phyloP scores from a whole-genome alignment of 2,329 filamentous ascomycete species.

The Fonsecaea monophora region DNA sequence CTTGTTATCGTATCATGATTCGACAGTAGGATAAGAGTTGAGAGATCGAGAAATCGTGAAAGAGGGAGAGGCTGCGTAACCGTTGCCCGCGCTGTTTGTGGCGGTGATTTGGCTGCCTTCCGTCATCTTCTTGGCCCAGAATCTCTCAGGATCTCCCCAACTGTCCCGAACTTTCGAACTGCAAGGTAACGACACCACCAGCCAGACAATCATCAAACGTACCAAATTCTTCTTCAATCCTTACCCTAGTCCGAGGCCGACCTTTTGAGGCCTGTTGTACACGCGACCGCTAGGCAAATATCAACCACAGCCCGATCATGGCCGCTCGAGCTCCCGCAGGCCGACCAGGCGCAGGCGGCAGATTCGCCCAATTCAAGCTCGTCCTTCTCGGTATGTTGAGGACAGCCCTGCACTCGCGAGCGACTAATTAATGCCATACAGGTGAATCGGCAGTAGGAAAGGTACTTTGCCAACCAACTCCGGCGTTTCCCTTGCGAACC shows the following conservation, averaged over 20 bases:
- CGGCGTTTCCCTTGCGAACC: conserved; percentile 7
- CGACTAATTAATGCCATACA: conserved; percentile 57
- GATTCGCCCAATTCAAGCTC: conserved; percentile 99
- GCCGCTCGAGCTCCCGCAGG: conserved; percentile 79
- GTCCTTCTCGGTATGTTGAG: conserved; percentile 82
- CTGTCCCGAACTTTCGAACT: not conserved
- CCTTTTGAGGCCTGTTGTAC: not conserved
- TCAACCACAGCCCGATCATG: conserved; percentile 63
- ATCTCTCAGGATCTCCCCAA: not conserved
- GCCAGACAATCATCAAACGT: conserved; percentile 2
- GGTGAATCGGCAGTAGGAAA: conserved; percentile 99
- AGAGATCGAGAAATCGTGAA: not conserved
- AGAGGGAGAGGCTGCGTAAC: conserved; percentile 1
- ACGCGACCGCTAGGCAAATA: not conserved
- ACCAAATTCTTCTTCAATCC: not conserved
- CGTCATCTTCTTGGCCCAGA: not conserved
- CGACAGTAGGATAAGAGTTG: not conserved
- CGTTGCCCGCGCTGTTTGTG: not conserved
- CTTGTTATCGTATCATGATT: conserved; percentile 18
- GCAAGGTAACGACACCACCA: not conserved
- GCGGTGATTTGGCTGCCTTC: not conserved
- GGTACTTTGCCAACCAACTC: conserved; percentile 57
- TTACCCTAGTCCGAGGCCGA: not conserved
- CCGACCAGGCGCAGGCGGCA: conserved; percentile 65
- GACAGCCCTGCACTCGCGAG: not conserved